Base-by-base conservation (phyloP, 2,329 filamentous ascomycete genomes). In the Chaetomiaceae sp. region DNA sequence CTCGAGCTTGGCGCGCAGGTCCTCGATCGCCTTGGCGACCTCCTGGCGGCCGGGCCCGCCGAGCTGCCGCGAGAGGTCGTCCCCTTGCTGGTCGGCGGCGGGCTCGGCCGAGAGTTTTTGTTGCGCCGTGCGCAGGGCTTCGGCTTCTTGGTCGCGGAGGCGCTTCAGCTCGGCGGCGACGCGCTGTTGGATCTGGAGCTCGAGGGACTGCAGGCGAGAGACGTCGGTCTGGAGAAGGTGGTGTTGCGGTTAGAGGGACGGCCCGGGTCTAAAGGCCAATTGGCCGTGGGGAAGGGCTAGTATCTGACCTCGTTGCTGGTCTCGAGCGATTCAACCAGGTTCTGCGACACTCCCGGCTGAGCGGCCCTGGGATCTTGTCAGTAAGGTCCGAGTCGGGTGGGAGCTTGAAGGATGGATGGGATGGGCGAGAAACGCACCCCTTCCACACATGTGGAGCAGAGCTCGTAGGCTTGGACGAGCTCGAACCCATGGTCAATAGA, bases 101-200 rank as follows among this genome's bases (percentile, higher is more conserved):
- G 63, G 61, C 49, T 80, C 50, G 44, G 62, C 63, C 50, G 81
- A 74, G 55, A 84, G 71, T 60, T 83, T 82, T 55, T 86, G 81
- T 64, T 86, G 81, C 54, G 88, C 80, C 51, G 82, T 74, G 59
- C 78, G 75, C 57, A 96, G 83, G 53, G 83, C 81, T 44, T 83
- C 77, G 58, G 81, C 72, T 67, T 92, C 86, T 61, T 84, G 75
- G 57, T 82, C 77, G 66, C 85, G 84, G 58, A 96, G 82, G 61
- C 84, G 85, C 70, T 86, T 83, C 59, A 97, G 88, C 73, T 96
- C 91, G 63, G 83, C 78, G 63, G 86, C 82, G 55, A 96, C 89
- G 70, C 92, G 91, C 66, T 82, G 75, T 74, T 96, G 91, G 69
- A 96, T 85, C 63, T 92, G 86, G 57, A 93, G 82, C 73, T 97